Percentiles rank a stretch among this genome's conserved stretches.
Evolutionary conservation across 805 yeast species (phyloP).

Genomic region (Metschnikowia gelsemii): DNA sequence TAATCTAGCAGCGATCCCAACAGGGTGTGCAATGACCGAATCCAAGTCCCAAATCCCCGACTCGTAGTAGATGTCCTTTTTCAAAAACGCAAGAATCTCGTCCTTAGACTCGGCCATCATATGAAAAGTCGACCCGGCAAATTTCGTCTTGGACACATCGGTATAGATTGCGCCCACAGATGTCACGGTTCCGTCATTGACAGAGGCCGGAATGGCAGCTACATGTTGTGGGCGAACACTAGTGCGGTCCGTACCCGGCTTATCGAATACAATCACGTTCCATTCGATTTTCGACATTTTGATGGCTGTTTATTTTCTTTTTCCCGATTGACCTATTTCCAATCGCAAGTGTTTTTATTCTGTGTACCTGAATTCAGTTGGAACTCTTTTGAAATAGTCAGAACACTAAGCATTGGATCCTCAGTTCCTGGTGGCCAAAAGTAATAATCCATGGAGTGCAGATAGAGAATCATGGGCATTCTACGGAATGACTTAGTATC

Average conservation of each 20-base stretch:
- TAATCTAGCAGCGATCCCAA: slow-evolving; percentile 36
- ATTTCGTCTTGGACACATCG: slow-evolving; percentile 46
- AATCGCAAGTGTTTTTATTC: too few species aligned
- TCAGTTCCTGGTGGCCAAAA: too few species aligned
- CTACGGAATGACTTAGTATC: too few species aligned
- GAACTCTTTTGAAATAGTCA: too few species aligned
- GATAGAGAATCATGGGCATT: too few species aligned
- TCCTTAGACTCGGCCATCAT: slow-evolving; percentile 63
- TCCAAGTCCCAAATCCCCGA: slow-evolving; percentile 77
- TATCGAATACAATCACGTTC: slow-evolving; percentile 67
- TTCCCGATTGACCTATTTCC: too few species aligned
- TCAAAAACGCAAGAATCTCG: slow-evolving; percentile 62
- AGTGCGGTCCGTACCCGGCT: slow-evolving; percentile 60
- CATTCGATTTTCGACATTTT: slow-evolving; percentile 25
- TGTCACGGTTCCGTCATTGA: slow-evolving; percentile 43
- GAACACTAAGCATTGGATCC: too few species aligned
- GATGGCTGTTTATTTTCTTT: too few species aligned
- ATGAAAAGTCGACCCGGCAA: slow-evolving; percentile 69
- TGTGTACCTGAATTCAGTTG: too few species aligned
- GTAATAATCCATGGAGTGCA: too few species aligned
- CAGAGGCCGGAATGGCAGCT: slow-evolving; percentile 43
- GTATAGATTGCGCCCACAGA: slow-evolving; percentile 51
- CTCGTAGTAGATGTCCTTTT: slow-evolving; percentile 59
- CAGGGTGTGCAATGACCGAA: slow-evolving; percentile 57
- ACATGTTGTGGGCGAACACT: slow-evolving; percentile 53